A percentile compares a stretch with the other conserved stretches of the same genome.
These are phyloP conservation scores for Lipomyces kockii DNA, from an alignment of 805 yeast genomes.

Conservation along the genomic window DNA sequence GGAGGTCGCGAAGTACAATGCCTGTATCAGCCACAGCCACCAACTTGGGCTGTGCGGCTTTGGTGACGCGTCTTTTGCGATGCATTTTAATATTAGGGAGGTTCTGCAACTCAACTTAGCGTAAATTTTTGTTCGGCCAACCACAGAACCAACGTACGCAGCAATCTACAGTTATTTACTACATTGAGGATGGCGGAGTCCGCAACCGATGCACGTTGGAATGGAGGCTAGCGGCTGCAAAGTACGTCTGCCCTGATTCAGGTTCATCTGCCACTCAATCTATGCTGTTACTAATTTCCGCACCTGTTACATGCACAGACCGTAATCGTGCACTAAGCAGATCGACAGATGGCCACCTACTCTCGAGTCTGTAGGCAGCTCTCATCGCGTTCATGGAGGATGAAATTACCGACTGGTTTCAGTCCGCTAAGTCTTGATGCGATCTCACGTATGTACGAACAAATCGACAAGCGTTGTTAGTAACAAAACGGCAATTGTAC, in stretches of 20 bases:
- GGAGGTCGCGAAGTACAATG: no score
- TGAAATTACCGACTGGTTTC: background rate
- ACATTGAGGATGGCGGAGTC: background rate
- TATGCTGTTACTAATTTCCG: background rate
- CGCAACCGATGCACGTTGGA: background rate
- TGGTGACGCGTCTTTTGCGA: no score
- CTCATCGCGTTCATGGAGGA: background rate
- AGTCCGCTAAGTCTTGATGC: background rate
- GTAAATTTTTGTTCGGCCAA: no score
- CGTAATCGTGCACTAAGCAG: background rate
- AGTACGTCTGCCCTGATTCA: conserved; percentile 5
- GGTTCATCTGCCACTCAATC: background rate
- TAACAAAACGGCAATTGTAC: no score
- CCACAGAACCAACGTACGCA: background rate
- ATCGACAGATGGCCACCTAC: background rate
- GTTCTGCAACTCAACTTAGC: no score
- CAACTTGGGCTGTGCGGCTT: no score
- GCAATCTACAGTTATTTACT: background rate
- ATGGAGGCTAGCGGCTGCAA: background rate
- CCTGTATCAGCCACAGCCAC: no score
- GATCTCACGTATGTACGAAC: background rate
- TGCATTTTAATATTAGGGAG: no score
- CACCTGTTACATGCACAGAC: no score
- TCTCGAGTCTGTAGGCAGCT: background rate
- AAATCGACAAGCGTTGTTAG: background rate